A percentile compares a stretch with the other conserved stretches of the same genome.
Evolutionary conservation across 805 yeast genomes (phyloP).

Genomic region (Spathaspora sp.): DNA sequence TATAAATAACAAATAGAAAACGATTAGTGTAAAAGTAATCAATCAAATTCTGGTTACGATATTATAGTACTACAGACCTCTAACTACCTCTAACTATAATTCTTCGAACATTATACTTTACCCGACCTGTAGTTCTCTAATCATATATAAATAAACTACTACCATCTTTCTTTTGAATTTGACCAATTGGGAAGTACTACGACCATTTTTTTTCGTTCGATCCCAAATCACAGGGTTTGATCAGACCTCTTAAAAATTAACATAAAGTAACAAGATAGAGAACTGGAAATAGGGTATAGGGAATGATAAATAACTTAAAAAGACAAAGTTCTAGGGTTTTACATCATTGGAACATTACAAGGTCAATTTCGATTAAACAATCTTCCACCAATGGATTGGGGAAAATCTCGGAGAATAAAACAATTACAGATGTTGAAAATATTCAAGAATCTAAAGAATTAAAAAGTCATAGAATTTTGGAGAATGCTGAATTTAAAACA

Average conservation of each 20-base stretch:
- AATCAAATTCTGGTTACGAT: no score
- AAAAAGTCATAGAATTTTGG: constrained; percentile 15
- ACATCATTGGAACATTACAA: constrained; percentile 1
- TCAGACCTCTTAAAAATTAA: neutral
- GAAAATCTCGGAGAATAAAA: constrained; percentile 3
- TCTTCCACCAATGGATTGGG: constrained; percentile 3
- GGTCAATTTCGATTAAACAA: constrained; percentile 11
- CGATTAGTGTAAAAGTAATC: no score
- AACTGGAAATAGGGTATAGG: neutral
- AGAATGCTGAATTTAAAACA: constrained; percentile 21
- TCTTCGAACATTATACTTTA: no score
- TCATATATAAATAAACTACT: no score
- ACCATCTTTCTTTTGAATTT: neutral
- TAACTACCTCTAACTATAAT: no score
- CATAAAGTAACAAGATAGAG: no score
- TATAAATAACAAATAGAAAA: no score
- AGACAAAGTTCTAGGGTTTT: neutral
- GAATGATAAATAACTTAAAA: neutral
- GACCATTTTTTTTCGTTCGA: neutral
- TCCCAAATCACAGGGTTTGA: neutral
- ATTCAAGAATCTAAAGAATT: constrained; percentile 13
- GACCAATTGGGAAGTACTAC: neutral
- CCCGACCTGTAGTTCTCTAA: no score
- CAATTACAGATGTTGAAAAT: constrained; percentile 7
- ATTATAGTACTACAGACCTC: no score